Percentiles rank a stretch among this genome's conserved stretches.
These are phyloP conservation scores for Jaenimonas drosophilae DNA, from an alignment of 208 protist genomes.

Conservation along the genomic window DNA sequence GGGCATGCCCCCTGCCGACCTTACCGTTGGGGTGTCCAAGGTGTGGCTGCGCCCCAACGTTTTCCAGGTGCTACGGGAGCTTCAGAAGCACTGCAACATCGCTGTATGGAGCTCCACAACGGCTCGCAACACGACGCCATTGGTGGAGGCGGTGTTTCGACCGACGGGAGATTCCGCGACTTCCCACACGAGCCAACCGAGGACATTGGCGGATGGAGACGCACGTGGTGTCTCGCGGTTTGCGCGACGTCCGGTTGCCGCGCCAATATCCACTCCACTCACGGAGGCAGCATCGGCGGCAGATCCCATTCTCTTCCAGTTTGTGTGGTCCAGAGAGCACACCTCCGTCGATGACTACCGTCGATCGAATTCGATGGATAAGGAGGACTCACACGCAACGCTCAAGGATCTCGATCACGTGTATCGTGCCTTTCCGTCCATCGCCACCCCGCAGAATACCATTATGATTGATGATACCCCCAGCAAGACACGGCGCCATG, in stretches of 20 bases:
- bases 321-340: slow-evolving; percentile 84
- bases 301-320: slow-evolving; percentile 43
- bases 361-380: slow-evolving; percentile 28
- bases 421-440: slow-evolving; percentile 40
- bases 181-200: background rate
- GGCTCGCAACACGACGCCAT: slow-evolving; percentile 66
- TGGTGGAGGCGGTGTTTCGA: slow-evolving; percentile 63
- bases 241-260: background rate
- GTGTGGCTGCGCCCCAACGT: slow-evolving; percentile 78
- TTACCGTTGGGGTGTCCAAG: slow-evolving; percentile 63
- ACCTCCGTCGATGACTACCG: slow-evolving; percentile 70
- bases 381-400: slow-evolving; percentile 72
- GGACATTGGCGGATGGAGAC: background rate
- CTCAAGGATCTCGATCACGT: slow-evolving; percentile 69
- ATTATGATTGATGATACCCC: slow-evolving; percentile 84
- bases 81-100: slow-evolving; percentile 68
- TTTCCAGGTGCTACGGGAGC: slow-evolving; percentile 34
- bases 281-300: slow-evolving; percentile 2
- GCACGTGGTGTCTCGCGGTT: slow-evolving; percentile 5
- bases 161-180: slow-evolving; percentile 2
- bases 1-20: slow-evolving; percentile 47
- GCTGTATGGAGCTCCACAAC: slow-evolving; percentile 87
- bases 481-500: slow-evolving; percentile 68
- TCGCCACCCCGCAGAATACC: slow-evolving; percentile 62
- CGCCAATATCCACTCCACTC: background rate